Evolutionary conservation across 2,329 filamentous ascomycete genomes (phyloP).

Genomic region (Metarhizium sp.): DNA sequence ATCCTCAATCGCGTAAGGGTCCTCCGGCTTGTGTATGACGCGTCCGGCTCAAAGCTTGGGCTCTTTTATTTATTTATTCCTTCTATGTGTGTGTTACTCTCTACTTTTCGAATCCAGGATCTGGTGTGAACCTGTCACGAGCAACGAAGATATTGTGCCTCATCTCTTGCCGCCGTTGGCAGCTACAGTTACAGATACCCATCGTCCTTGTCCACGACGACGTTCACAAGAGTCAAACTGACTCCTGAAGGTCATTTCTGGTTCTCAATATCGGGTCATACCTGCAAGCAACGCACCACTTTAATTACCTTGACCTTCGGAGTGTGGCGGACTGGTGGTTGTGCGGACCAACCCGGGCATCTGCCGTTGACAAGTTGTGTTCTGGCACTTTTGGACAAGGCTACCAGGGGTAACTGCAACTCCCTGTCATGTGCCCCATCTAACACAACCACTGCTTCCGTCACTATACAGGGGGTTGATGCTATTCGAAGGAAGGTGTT

Average conservation of each 20-base stretch:
- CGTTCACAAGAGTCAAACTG: not conserved
- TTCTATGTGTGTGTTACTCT: no score
- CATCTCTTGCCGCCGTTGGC: not conserved
- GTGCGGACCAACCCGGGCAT: not conserved
- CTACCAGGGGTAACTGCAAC: constrained; percentile 1
- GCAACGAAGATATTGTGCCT: not conserved
- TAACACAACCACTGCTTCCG: not conserved
- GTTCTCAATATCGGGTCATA: not conserved
- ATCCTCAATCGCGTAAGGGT: not conserved
- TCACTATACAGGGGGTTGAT: constrained; percentile 2
- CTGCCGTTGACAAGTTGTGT: constrained; percentile 1
- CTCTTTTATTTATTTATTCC: no score
- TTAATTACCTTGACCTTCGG: not conserved
- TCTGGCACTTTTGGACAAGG: constrained; percentile 2
- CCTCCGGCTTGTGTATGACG: not conserved
- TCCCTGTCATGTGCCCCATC: constrained; percentile 3
- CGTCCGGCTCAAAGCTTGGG: not conserved
- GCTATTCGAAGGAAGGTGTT: not conserved
- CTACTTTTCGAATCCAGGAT: not conserved
- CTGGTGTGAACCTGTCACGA: not conserved
- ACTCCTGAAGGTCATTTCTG: not conserved
- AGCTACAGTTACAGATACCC: not conserved
- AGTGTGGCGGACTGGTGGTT: not conserved
- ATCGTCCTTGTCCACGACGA: not conserved
- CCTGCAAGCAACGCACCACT: not conserved